Percentiles rank a stretch among this genome's conserved stretches.
Evolutionary conservation across 1,284 basidiomycete genomes (phyloP).

Genomic region (Phellopilus nigrolimitatus): DNA sequence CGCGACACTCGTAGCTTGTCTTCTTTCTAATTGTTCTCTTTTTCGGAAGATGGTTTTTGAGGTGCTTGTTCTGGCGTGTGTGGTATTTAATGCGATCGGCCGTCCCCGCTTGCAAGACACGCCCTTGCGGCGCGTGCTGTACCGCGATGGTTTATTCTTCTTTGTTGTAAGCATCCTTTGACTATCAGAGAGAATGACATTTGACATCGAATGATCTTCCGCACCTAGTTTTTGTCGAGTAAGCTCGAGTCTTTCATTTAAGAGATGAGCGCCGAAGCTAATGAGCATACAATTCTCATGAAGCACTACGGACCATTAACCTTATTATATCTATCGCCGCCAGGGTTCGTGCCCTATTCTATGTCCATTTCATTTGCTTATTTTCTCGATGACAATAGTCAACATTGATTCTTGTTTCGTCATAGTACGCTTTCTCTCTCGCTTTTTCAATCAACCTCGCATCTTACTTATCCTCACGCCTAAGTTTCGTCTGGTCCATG

Average conservation of each 20-base stretch:
- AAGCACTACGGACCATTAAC: conserved; percentile 12
- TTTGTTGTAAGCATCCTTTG: conserved; percentile 18
- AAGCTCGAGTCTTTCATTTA: too few relatives aligned
- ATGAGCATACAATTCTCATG: neutral
- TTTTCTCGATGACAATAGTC: too few relatives aligned
- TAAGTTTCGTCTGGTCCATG: conserved; percentile 19
- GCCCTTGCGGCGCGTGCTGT: conserved; percentile 14
- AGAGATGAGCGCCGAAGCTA: too few relatives aligned
- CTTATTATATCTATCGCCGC: conserved; percentile 13
- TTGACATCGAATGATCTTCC: too few relatives aligned
- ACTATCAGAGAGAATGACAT: too few relatives aligned
- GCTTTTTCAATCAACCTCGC: neutral
- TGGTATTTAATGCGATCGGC: conserved; percentile 21
- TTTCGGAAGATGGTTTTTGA: conserved; percentile 23
- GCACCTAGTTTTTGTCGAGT: too few relatives aligned
- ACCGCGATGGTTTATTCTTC: conserved; percentile 24
- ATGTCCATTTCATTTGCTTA: neutral
- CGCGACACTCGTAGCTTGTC: too few relatives aligned
- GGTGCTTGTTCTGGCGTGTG: conserved; percentile 19
- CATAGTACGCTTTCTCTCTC: neutral
- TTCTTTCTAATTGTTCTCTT: too few relatives aligned
- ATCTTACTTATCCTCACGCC: neutral
- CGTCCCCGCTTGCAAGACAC: conserved; percentile 20
- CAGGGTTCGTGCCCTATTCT: too few relatives aligned
- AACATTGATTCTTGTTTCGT: too few relatives aligned